These are phyloP conservation scores for Dothidotthia symphoricarpi DNA, from an alignment of 2,329 filamentous ascomycete genomes.

Conservation along the genomic window DNA sequence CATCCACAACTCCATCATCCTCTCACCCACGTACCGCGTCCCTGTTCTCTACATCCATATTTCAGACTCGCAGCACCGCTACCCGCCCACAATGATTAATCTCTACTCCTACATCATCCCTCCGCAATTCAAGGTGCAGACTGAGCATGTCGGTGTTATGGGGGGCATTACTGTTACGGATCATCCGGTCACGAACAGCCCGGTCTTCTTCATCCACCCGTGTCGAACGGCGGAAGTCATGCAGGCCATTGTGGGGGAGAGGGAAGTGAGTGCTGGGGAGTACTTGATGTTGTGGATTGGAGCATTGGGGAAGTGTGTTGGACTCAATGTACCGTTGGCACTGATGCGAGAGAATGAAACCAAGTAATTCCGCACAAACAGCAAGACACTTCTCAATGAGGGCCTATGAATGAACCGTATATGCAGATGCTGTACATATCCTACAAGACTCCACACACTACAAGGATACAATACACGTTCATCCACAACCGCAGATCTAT, in stretches of 20 bases:
- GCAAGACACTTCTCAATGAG: too few relatives aligned
- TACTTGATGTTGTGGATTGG: conserved; percentile 90
- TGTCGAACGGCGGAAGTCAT: conserved; percentile 85
- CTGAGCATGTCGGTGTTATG: conserved; percentile 38
- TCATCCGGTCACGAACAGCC: conserved; percentile 75
- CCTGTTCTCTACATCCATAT: conserved; percentile 47
- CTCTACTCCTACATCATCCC: conserved; percentile 42
- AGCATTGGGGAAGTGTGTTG: conserved; percentile 76
- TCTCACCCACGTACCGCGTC: conserved; percentile 47
- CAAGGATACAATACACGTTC: conserved; percentile 15
- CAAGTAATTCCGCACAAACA: too few relatives aligned
- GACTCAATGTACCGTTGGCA: conserved; percentile 72
- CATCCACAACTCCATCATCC: conserved; percentile 44
- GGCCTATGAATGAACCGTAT: conserved; percentile 1
- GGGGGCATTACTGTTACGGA: conserved; percentile 54
- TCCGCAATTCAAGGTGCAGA: conserved; percentile 28
- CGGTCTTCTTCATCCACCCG: conserved; percentile 88
- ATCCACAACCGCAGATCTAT: conserved; percentile 9
- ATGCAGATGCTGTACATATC: conserved; percentile 18
- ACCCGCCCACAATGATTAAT: conserved; percentile 31
- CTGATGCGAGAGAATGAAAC: conserved; percentile 44
- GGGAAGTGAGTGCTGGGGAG: conserved; percentile 50
- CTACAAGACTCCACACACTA: conserved; percentile 17
- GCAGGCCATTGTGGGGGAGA: conserved; percentile 48
- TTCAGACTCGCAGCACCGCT: conserved; percentile 27